phyloP scores from a whole-genome alignment of 768 basidiomycete species.

The Tubosaeta sp. region DNA sequence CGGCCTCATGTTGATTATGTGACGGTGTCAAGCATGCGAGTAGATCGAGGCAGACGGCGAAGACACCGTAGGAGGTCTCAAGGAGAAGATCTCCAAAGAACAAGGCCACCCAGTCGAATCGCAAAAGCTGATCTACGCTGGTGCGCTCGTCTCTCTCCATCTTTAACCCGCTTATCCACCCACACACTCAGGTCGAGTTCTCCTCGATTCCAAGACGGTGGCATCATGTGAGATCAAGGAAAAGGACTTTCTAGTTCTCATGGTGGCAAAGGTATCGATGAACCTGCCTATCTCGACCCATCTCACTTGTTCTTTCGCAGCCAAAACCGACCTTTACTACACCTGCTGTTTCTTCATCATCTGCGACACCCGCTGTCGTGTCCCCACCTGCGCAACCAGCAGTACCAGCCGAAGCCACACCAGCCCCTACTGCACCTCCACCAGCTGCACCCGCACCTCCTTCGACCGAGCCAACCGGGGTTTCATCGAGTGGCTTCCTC shows the following conservation, averaged over 20 bases:
- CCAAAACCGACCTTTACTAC: conserved; percentile 47
- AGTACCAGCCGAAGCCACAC: conserved; percentile 27
- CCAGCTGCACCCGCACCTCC: conserved; percentile 30
- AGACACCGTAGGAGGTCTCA: conserved; percentile 75
- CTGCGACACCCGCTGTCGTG: not conserved
- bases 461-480: conserved; percentile 25
- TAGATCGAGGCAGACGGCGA: conserved; percentile 74
- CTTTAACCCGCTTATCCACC: conserved; percentile 1
- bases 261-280: conserved; percentile 85
- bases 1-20: not conserved
- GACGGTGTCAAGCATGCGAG: not conserved
- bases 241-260: conserved; percentile 98
- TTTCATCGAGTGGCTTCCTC: conserved; percentile 59
- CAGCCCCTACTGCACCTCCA: conserved; percentile 31
- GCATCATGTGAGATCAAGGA: conserved; percentile 91
- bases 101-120: conserved; percentile 70
- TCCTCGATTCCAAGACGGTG: conserved; percentile 83
- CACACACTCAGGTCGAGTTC: conserved; percentile 71
- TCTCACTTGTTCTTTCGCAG: conserved; percentile 30
- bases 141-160: conserved; percentile 38
- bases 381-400: conserved; percentile 23
- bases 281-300: not conserved
- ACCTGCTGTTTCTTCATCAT: conserved; percentile 21
- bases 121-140: conserved; percentile 96
- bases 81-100: conserved; percentile 72